Conservation (phyloP, 306 rosid species). For the Dryas alaskensis region DNA sequence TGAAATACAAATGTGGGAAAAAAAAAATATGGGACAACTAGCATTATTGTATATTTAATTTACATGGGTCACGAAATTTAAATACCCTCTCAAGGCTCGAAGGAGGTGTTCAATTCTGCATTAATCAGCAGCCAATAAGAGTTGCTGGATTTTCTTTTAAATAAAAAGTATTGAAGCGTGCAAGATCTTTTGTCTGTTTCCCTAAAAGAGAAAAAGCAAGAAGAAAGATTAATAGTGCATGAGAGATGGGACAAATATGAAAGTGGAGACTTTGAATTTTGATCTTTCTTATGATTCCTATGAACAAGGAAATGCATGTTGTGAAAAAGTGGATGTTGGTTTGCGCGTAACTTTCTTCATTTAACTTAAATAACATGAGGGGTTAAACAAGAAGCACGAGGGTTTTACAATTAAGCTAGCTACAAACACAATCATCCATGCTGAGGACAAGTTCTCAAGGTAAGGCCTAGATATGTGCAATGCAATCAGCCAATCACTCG, state of each 20-base stretch:
- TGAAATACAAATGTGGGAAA: too few relatives aligned
- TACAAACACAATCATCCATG: too few relatives aligned
- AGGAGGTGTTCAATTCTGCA: too few relatives aligned
- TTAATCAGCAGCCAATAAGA: too few relatives aligned
- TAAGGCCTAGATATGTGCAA: too few relatives aligned
- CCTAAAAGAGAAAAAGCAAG: not conserved
- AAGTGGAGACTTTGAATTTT: not conserved
- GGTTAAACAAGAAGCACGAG: not conserved
- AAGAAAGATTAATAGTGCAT: not conserved
- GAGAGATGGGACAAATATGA: not conserved
- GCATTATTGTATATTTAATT: too few relatives aligned
- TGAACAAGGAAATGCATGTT: conserved; percentile 6
- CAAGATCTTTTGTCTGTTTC: conserved; percentile 16
- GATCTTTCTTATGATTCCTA: not conserved
- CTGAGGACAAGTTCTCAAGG: too few relatives aligned
- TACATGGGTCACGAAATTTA: too few relatives aligned
- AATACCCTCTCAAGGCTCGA: too few relatives aligned
- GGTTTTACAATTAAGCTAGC: not conserved
- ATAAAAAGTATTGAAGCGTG: conserved; percentile 21
- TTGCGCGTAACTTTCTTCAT: conserved; percentile 11
- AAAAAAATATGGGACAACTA: too few relatives aligned
- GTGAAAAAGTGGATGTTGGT: conserved; percentile 13
- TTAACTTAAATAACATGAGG: not conserved
- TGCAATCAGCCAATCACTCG: too few relatives aligned
- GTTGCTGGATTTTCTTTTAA: too few relatives aligned